Percentiles rank a stretch among this genome's conserved stretches.
Conservation (phyloP, 2,329 filamentous ascomycete species). For the Hypomyces rosellus region DNA sequence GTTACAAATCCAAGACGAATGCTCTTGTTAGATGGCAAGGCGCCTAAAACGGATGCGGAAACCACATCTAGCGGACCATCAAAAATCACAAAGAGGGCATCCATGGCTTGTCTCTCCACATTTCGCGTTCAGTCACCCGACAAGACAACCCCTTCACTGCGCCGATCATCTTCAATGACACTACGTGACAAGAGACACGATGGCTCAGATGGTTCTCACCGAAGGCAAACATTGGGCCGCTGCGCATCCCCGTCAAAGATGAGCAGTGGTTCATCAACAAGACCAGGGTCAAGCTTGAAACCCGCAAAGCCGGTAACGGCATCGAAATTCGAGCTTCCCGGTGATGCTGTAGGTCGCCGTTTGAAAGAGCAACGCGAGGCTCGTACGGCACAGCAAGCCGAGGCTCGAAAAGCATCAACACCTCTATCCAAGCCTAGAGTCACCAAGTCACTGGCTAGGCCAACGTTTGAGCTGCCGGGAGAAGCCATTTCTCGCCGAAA, state of each 20-base stretch:
- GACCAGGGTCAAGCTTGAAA: slow-evolving; percentile 32
- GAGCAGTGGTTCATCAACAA: slow-evolving; percentile 24
- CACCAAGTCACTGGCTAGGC: slow-evolving; percentile 44
- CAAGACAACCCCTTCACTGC: slow-evolving; percentile 31
- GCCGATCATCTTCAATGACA: slow-evolving; percentile 37
- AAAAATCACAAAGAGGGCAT: slow-evolving; percentile 20
- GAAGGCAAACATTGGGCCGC: not conserved
- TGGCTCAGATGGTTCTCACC: slow-evolving; percentile 1
- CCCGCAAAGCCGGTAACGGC: slow-evolving; percentile 50
- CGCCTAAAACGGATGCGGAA: not conserved
- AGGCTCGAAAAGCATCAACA: slow-evolving; percentile 27
- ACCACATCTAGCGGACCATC: not conserved
- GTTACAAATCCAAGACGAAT: slow-evolving; percentile 30
- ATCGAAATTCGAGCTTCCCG: slow-evolving; percentile 55
- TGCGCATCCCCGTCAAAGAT: not conserved
- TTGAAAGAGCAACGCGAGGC: slow-evolving; percentile 54
- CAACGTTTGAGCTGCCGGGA: slow-evolving; percentile 57
- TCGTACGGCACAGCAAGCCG: slow-evolving; percentile 35
- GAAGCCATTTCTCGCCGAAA: slow-evolving; percentile 53
- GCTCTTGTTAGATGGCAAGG: slow-evolving; percentile 22
- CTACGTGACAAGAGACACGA: slow-evolving; percentile 25
- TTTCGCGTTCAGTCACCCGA: slow-evolving; percentile 35
- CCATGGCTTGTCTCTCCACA: slow-evolving; percentile 30
- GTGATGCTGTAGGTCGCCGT: slow-evolving; percentile 53
- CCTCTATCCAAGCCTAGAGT: slow-evolving; percentile 43